Evolutionary conservation across 2,329 filamentous ascomycete genomes (phyloP).

Genomic region (Exophiala spinifera): DNA sequence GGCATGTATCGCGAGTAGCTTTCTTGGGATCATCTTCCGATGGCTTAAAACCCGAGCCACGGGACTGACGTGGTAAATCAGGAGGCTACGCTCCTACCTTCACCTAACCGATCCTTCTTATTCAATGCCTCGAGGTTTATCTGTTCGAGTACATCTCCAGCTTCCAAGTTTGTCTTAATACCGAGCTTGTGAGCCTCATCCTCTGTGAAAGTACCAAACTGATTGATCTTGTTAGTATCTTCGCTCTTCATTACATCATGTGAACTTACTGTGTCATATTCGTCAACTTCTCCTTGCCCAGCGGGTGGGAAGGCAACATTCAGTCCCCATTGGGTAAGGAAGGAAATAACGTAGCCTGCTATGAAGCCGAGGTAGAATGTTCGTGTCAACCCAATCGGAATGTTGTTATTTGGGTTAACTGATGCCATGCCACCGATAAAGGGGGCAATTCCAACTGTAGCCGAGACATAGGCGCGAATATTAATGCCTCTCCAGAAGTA

Average conservation of each 20-base stretch:
- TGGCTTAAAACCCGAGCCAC: too few species aligned
- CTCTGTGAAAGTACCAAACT: constrained; percentile 5
- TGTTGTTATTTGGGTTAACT: constrained; percentile 57
- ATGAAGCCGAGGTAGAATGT: constrained; percentile 13
- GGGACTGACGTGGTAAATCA: too few species aligned
- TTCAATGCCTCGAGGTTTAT: too few species aligned
- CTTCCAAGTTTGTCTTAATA: too few species aligned
- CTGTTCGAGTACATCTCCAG: too few species aligned
- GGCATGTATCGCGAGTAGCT: too few species aligned
- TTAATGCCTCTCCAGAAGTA: constrained; percentile 46
- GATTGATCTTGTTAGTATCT: too few species aligned
- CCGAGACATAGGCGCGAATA: constrained; percentile 59
- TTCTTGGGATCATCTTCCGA: too few species aligned
- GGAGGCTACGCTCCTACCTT: too few species aligned
- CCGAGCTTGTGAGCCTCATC: constrained; percentile 10
- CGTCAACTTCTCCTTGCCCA: constrained; percentile 8
- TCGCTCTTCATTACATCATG: too few species aligned
- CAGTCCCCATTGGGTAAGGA: constrained; percentile 7
- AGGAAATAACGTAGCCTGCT: constrained; percentile 8
- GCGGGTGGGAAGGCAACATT: constrained; percentile 12
- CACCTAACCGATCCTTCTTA: too few species aligned
- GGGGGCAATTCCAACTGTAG: constrained; percentile 56
- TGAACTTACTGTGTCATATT: too few species aligned
- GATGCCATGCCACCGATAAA: constrained; percentile 60
- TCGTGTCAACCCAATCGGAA: constrained; percentile 29